phyloP scores from a whole-genome alignment of 2,329 filamentous ascomycete genomes.

The Monosporascus cannonballus region DNA sequence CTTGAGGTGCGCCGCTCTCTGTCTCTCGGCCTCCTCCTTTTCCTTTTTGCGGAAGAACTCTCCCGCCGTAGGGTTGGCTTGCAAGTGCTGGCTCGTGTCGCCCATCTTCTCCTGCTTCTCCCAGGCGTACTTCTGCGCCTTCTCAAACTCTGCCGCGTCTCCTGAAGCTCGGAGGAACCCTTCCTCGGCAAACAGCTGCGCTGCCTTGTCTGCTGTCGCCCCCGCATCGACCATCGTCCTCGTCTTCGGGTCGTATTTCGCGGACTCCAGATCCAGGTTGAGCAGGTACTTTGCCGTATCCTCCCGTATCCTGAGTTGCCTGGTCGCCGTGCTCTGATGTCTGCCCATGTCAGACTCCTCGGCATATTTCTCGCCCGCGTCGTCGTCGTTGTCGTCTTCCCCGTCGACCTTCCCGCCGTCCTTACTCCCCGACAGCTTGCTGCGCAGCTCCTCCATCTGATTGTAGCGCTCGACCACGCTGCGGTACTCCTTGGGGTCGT shows the following conservation, averaged over 20 bases:
- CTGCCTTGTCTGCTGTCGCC: constrained; percentile 71
- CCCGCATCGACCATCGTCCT: constrained; percentile 83
- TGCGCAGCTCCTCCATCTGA: constrained; percentile 71
- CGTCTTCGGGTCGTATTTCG: constrained; percentile 96
- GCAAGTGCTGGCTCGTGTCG: constrained; percentile 77
- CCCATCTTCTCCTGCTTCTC: constrained; percentile 82
- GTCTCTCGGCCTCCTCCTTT: constrained; percentile 63
- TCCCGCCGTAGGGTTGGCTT: constrained; percentile 93
- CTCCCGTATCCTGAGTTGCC: constrained; percentile 86
- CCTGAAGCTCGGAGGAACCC: constrained; percentile 85
- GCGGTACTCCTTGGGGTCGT: constrained; percentile 80
- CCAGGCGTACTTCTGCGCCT: constrained; percentile 87
- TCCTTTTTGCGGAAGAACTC: constrained; percentile 80
- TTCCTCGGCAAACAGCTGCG: constrained; percentile 82
- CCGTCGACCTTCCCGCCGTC: constrained; percentile 43
- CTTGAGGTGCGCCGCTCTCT: constrained; percentile 62
- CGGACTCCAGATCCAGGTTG: constrained; percentile 91
- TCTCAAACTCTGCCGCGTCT: constrained; percentile 88
- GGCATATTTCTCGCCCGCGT: constrained; percentile 71
- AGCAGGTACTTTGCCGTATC: constrained; percentile 96
- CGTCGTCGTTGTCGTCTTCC: constrained; percentile 44
- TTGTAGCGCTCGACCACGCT: constrained; percentile 86
- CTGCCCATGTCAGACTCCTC: constrained; percentile 96
- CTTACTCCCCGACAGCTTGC: constrained; percentile 36
- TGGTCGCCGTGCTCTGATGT: constrained; percentile 82